Percentiles rank a stretch among this genome's conserved stretches.
Conservation (phyloP, 257 asterid species). For the Ocimum tenuiflorum region DNA sequence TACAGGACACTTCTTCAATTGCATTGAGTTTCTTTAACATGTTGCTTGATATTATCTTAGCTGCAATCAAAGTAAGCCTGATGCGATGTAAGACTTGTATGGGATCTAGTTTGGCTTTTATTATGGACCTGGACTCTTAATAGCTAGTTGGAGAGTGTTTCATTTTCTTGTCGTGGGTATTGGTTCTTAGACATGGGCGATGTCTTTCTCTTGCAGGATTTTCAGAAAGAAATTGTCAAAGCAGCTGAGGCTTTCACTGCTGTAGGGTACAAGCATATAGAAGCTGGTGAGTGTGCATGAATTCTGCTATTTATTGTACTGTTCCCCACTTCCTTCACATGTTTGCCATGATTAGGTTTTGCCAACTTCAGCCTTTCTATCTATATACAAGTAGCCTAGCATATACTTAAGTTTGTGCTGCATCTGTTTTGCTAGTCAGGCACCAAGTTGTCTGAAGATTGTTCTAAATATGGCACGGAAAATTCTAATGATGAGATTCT, state of each 20-base stretch:
- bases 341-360: neutral
- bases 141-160: constrained; percentile 9
- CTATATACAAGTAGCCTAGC: neutral
- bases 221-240: constrained; percentile 86
- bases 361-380: neutral
- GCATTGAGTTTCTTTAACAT: neutral
- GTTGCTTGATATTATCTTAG: neutral
- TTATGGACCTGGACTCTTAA: neutral
- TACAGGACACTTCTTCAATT: neutral
- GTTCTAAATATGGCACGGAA: constrained; percentile 75
- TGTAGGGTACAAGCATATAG: constrained; percentile 87
- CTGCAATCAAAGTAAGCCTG: neutral
- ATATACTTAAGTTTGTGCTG: constrained; percentile 18
- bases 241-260: constrained; percentile 88
- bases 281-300: constrained; percentile 63
- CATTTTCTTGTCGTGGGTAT: neutral
- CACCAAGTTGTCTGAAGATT: constrained; percentile 89
- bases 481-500: constrained; percentile 70
- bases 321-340: neutral
- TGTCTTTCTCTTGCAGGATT: constrained; percentile 52
- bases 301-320: neutral
- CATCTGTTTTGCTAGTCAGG: constrained; percentile 55
- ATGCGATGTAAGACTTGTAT: constrained; percentile 6
- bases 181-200: neutral
- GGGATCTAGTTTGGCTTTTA: neutral